These are phyloP conservation scores for Orbilia ellipsospora DNA, from an alignment of 2,329 filamentous ascomycete genomes.

Conservation along the genomic window DNA sequence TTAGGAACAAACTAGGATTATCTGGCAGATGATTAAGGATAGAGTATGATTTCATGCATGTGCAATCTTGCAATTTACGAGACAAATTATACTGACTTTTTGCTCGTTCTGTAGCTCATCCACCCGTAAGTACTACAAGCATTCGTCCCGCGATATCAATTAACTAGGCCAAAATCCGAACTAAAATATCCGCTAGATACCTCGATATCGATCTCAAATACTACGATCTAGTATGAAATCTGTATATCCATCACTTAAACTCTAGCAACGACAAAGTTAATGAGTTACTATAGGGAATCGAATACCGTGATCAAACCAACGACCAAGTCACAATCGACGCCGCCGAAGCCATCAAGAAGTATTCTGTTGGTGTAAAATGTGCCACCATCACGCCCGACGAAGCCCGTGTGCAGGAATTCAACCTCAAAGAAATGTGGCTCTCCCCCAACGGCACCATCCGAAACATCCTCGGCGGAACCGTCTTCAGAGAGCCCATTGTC, in stretches of 20 bases:
- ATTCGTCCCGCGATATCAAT: not conserved
- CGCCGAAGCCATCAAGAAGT: conserved; percentile 98
- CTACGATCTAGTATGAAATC: conserved; percentile 76
- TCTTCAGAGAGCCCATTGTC: conserved; percentile 98
- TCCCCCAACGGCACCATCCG: conserved; percentile 93
- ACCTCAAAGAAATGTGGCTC: conserved; percentile 98
- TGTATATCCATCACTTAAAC: not conserved
- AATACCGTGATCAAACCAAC: conserved; percentile 94
- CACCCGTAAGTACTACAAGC: conserved; percentile 69
- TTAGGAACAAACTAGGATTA: conserved; percentile 92
- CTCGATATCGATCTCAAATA: conserved; percentile 98
- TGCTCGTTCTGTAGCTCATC: conserved; percentile 73
- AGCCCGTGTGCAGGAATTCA: conserved; percentile 95
- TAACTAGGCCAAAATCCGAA: not conserved
- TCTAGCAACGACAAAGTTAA: conserved; percentile 57
- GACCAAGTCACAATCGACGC: conserved; percentile 96
- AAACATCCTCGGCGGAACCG: conserved; percentile 84
- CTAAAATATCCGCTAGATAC: conserved; percentile 67
- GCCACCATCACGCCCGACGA: conserved; percentile 99
- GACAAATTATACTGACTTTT: not conserved
- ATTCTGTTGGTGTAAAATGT: conserved; percentile 98
- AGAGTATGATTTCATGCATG: conserved; percentile 67
- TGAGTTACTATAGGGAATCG: conserved; percentile 72
- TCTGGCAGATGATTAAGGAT: conserved; percentile 99
- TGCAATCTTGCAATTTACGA: not conserved